A percentile compares a stretch with the other conserved stretches of the same genome.
Conservation (phyloP, 176 grass and related monocot species). For the Calamus simplicifolius region DNA sequence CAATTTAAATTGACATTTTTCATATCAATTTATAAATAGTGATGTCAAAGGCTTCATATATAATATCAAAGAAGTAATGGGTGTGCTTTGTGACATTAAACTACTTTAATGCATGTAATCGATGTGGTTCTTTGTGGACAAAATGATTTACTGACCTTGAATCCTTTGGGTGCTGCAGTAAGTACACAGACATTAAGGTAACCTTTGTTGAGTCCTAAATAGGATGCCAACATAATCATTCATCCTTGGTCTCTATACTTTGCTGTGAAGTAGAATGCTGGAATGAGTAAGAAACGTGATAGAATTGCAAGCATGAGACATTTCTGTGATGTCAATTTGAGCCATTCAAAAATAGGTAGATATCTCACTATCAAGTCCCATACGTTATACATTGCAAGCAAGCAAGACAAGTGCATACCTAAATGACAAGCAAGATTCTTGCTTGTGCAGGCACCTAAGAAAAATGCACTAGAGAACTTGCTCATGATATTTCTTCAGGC, state of each 20-base stretch:
- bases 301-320: slow-evolving; percentile 26
- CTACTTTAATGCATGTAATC: too few species aligned
- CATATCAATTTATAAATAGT: too few species aligned
- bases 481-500: too few species aligned
- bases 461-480: too few species aligned
- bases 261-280: slow-evolving; percentile 62
- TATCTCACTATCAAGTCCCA: slow-evolving; percentile 70
- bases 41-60: too few species aligned
- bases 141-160: slow-evolving; percentile 29
- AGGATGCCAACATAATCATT: slow-evolving; percentile 55
- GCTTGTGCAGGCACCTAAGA: too few species aligned
- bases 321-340: slow-evolving; percentile 49
- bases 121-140: too few species aligned
- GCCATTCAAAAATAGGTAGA: slow-evolving; percentile 36
- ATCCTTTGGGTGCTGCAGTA: slow-evolving; percentile 53
- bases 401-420: slow-evolving; percentile 65
- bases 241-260: slow-evolving; percentile 58
- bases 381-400: slow-evolving; percentile 47
- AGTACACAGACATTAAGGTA: slow-evolving; percentile 63
- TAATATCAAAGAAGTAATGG: too few species aligned
- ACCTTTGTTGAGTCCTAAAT: slow-evolving; percentile 47
- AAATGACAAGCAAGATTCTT: slow-evolving; percentile 9
- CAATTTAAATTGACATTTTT: too few species aligned
- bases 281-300: slow-evolving; percentile 47
- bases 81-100: too few species aligned